Conservation (phyloP, 2,329 filamentous ascomycete species). For the Monilinia laxa region DNA sequence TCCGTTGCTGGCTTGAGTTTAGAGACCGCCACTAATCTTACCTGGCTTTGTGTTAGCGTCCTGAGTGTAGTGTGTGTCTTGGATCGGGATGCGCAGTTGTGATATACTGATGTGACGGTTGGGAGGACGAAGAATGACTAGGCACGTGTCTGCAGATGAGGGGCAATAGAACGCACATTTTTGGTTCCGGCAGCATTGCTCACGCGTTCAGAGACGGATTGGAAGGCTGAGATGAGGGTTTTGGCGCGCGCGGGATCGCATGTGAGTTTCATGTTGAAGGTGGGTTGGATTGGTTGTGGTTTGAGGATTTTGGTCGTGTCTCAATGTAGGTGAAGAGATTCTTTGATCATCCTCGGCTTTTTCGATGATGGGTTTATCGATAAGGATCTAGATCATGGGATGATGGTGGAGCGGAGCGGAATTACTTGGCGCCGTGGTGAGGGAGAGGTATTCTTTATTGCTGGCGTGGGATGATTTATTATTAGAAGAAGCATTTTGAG, state of each 20-base stretch:
- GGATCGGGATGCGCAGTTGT: not conserved
- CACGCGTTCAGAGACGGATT: slow-evolving; percentile 59
- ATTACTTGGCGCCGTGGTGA: slow-evolving; percentile 1
- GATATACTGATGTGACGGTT: too few species aligned
- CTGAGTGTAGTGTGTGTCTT: not conserved
- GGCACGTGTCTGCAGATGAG: slow-evolving; percentile 1
- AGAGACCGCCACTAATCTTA: slow-evolving; percentile 89
- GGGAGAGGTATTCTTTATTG: not conserved
- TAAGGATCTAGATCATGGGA: not conserved
- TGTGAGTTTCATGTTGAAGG: slow-evolving; percentile 50
- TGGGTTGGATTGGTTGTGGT: not conserved
- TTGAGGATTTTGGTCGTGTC: not conserved
- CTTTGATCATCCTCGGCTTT: not conserved
- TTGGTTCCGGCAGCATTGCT: slow-evolving; percentile 53
- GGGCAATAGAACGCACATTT: slow-evolving; percentile 48
- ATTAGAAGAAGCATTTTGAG: not conserved
- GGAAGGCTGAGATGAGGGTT: slow-evolving; percentile 61
- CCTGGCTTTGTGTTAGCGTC: slow-evolving; percentile 46
- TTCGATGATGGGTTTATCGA: slow-evolving; percentile 6
- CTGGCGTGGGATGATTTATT: not conserved
- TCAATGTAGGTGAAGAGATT: not conserved
- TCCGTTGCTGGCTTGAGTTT: slow-evolving; percentile 94
- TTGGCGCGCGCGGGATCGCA: slow-evolving; percentile 61
- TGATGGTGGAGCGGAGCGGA: not conserved
- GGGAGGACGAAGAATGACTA: not conserved